Conservation (phyloP, 495 filamentous ascomycete genomes). For the Lophium mytilinum region DNA sequence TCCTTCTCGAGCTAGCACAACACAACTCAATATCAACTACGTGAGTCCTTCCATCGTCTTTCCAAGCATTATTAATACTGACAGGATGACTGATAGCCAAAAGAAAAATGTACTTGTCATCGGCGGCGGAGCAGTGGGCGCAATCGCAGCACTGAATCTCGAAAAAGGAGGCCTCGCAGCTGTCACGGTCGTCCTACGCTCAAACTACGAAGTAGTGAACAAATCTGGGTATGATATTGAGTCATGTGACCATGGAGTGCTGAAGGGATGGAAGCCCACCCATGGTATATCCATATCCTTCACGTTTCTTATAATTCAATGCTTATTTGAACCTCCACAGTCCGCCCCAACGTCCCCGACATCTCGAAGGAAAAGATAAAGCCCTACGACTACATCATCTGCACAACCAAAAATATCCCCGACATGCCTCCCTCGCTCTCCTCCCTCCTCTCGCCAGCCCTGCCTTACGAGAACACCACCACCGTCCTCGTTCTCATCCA, state of each 20-base stretch:
- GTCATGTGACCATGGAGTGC: constrained; percentile 30
- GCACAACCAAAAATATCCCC: constrained; percentile 51
- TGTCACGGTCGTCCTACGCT: constrained; percentile 28
- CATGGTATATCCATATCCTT: background rate
- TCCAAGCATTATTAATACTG: no score
- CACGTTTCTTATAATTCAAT: background rate
- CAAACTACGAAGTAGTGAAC: constrained; percentile 29
- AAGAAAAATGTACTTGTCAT: constrained; percentile 28
- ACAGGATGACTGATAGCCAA: constrained; percentile 9
- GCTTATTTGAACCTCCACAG: constrained; percentile 15
- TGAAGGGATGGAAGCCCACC: constrained; percentile 27
- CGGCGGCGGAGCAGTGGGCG: constrained; percentile 29
- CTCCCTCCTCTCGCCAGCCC: constrained; percentile 45
- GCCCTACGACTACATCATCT: constrained; percentile 51
- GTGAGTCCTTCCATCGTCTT: no score
- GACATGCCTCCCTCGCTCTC: constrained; percentile 38
- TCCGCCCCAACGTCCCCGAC: constrained; percentile 37
- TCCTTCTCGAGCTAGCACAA: no score
- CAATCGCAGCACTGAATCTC: constrained; percentile 29
- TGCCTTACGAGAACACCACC: constrained; percentile 34
- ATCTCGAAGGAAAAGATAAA: constrained; percentile 21
- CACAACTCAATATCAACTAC: no score
- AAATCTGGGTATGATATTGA: constrained; percentile 26
- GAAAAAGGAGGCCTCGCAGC: constrained; percentile 25
- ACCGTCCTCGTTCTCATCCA: constrained; percentile 51